Evolutionary conservation across 208 protist species (phyloP).

Genomic region (Polymyxa betae): DNA sequence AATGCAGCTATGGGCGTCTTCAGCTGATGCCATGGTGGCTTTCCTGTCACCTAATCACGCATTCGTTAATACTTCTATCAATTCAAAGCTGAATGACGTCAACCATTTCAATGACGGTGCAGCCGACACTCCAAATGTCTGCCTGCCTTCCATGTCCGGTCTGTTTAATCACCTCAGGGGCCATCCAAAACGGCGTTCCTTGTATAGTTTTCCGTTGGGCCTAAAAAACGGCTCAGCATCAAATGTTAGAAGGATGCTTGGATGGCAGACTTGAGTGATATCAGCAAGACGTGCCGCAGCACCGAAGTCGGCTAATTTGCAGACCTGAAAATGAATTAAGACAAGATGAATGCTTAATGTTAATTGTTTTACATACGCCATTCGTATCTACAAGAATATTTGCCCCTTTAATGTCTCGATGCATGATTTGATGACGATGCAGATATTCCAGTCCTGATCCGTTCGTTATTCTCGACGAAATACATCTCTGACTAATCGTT

Average conservation of each 20-base stretch:
- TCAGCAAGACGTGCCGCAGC: conserved; percentile 55
- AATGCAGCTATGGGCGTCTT: conserved; percentile 57
- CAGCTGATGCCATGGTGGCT: conserved; percentile 61
- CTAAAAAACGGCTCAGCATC: background rate
- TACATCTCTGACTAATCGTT: too few relatives aligned
- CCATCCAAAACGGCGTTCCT: conserved; percentile 67
- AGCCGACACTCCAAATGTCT: conserved; percentile 65
- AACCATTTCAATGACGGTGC: conserved; percentile 62
- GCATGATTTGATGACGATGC: conserved; percentile 63
- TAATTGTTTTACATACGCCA: background rate
- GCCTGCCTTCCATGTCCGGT: conserved; percentile 60
- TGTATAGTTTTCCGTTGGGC: conserved; percentile 12
- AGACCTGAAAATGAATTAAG: background rate
- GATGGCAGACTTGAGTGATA: background rate
- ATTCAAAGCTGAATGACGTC: background rate
- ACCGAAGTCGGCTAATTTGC: conserved; percentile 63
- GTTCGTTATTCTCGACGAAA: background rate
- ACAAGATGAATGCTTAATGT: background rate
- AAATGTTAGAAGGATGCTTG: background rate
- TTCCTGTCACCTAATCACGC: conserved; percentile 56
- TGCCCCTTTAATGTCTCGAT: conserved; percentile 65
- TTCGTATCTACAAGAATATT: conserved; percentile 66
- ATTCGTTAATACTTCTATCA: background rate
- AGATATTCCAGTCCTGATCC: conserved; percentile 60
- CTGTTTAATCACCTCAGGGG: conserved; percentile 65